Evolutionary conservation across 108 stramenopile genomes (phyloP).

Genomic region (Discostella pseudostelligera): DNA sequence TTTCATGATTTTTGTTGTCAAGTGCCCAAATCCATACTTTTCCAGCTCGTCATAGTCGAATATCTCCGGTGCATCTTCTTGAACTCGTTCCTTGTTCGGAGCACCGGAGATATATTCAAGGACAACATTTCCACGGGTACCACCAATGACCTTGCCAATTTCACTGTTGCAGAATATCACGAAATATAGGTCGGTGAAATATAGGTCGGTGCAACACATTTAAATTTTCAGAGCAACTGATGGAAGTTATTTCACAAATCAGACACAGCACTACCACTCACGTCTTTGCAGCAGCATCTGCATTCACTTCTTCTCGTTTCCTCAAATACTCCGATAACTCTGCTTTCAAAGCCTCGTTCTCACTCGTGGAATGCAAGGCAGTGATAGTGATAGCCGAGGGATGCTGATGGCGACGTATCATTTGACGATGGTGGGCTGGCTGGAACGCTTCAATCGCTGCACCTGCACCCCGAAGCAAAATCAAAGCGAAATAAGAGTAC

Average conservation of each 20-base stretch:
- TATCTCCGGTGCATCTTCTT: constrained; percentile 62
- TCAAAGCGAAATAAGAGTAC: background rate
- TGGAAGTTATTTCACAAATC: too few relatives aligned
- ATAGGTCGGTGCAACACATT: too few relatives aligned
- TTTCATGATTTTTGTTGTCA: constrained; percentile 78
- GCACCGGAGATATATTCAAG: constrained; percentile 75
- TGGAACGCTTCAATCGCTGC: constrained; percentile 2
- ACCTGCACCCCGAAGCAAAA: constrained; percentile 4
- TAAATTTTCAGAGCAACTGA: too few relatives aligned
- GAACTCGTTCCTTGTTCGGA: constrained; percentile 62
- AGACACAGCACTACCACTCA: constrained; percentile 42
- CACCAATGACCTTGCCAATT: constrained; percentile 72
- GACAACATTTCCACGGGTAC: constrained; percentile 72
- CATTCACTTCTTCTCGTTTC: constrained; percentile 62
- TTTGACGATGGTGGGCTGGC: background rate
- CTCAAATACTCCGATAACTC: constrained; percentile 64
- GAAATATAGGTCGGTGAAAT: too few relatives aligned
- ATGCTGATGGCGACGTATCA: too few relatives aligned
- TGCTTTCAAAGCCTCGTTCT: constrained; percentile 57
- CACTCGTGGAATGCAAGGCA: constrained; percentile 11
- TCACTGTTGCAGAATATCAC: too few relatives aligned
- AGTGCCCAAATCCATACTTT: constrained; percentile 65
- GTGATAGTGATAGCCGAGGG: background rate
- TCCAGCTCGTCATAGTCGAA: constrained; percentile 80
- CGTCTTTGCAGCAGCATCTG: constrained; percentile 64